Base-by-base conservation (phyloP, 1,284 basidiomycete genomes). In the Sphagnurus paluster region DNA sequence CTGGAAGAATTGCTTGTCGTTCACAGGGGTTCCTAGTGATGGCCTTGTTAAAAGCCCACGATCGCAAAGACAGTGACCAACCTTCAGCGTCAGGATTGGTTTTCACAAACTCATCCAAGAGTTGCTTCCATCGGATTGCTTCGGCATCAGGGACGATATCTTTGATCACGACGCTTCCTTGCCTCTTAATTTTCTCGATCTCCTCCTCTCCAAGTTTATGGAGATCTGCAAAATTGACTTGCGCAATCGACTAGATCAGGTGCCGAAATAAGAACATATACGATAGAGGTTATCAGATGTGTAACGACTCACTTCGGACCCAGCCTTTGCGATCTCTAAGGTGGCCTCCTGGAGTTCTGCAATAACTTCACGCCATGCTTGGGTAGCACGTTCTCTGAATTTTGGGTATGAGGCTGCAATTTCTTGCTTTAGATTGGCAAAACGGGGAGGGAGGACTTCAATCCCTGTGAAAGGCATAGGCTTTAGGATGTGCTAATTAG, bases 1-100 rank as follows among this genome's bases (percentile, higher is more conserved):
- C 56, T 80, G 68, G 66, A 84, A 87, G 62, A 88, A 87, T 52
- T 87, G 86, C 52, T 85, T 87, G 55, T 87, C 67, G 13, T 74
- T 57, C 24, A 59, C 71, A 1, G 84, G 83, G 29, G 75, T 53
- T 14, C 82, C 82, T 84, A 40, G 36, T 19, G 16, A 4, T 46
- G 40, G 11, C 23, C 8, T 14, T 24, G 24, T 9, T 20, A 34
- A 5, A n/a, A 33, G 14, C 5, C 2, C 13, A 16, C 17, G 3
- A 14, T 33, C 29, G 11, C 7, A 26, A 6, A 46, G 44, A 10
- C 17, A 6, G 13, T 30, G 14, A 30, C 62, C 26, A 20, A 78
- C 81, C 79, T 58, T 76, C 70, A 3, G 71, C 71, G 33, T 71
- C 68, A 1, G 81, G 79, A 60, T 87, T 87, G 1, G 61, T 66